Percentiles rank a stretch among this genome's conserved stretches.
Evolutionary conservation across 257 asterid genomes (phyloP).

Genomic region (Phtheirospermum japonicum): DNA sequence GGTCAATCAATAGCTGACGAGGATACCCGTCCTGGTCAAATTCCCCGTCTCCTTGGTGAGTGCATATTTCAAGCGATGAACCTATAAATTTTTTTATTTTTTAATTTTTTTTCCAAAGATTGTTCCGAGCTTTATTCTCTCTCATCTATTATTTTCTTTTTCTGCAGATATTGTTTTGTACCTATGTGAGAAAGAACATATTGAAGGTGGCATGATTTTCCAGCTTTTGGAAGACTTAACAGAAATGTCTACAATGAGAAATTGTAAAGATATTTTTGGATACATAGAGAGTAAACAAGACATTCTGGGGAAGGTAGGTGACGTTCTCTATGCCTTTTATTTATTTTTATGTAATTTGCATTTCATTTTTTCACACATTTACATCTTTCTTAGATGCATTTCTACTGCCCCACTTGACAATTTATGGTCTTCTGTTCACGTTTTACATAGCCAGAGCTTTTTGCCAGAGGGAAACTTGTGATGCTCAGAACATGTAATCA

Average conservation of each 20-base stretch:
- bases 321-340: slow-evolving; percentile 6
- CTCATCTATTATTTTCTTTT: slow-evolving; percentile 30
- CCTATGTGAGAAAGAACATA: slow-evolving; percentile 95
- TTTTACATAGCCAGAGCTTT: slow-evolving; percentile 81
- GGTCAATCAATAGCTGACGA: slow-evolving; percentile 73
- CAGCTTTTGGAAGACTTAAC: slow-evolving; percentile 98
- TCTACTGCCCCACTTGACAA: slow-evolving; percentile 27
- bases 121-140: background rate
- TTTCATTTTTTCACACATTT: slow-evolving; percentile 11
- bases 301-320: slow-evolving; percentile 85
- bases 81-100: background rate
- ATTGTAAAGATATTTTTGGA: slow-evolving; percentile 89
- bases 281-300: slow-evolving; percentile 96
- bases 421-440: background rate
- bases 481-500: slow-evolving; percentile 98
- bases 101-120: background rate
- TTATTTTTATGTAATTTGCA: slow-evolving; percentile 25
- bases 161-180: slow-evolving; percentile 75
- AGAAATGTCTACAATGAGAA: slow-evolving; percentile 98
- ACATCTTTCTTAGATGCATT: slow-evolving; percentile 15
- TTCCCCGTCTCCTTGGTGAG: slow-evolving; percentile 96
- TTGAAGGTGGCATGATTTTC: slow-evolving; percentile 98
- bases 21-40: slow-evolving; percentile 64
- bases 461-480: slow-evolving; percentile 98
- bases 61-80: slow-evolving; percentile 20